phyloP scores from a whole-genome alignment of 2,329 filamentous ascomycete species.

The Thermochaetoides dissita region DNA sequence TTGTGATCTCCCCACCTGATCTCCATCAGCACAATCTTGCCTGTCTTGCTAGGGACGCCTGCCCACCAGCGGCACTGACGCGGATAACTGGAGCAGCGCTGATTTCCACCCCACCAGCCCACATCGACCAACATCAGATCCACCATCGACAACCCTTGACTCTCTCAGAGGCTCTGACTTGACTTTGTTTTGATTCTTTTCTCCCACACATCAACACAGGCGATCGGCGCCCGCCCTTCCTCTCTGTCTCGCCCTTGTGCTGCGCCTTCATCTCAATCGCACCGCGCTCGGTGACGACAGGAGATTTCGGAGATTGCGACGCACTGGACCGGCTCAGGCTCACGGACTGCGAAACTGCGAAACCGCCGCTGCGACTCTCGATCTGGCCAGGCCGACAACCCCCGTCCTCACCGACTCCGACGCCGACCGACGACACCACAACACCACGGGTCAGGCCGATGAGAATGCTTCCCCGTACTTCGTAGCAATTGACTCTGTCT shows the following conservation, averaged over 20 bases:
- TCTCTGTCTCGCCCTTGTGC: background rate
- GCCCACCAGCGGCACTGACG: constrained; percentile 1
- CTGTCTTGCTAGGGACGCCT: background rate
- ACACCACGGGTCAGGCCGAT: too few relatives aligned
- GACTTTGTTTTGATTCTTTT: background rate
- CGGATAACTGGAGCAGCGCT: background rate
- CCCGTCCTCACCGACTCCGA: too few relatives aligned
- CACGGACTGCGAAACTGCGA: background rate
- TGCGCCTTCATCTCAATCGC: background rate
- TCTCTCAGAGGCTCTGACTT: too few relatives aligned
- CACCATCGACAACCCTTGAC: too few relatives aligned
- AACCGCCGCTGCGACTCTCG: background rate
- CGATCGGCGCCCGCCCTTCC: too few relatives aligned
- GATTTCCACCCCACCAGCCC: constrained; percentile 4
- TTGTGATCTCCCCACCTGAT: constrained; percentile 1
- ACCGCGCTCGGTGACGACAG: constrained; percentile 4
- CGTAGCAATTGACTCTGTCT: too few relatives aligned
- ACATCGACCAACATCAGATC: too few relatives aligned
- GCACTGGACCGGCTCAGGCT: background rate
- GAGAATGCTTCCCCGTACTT: too few relatives aligned
- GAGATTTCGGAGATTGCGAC: constrained; percentile 4
- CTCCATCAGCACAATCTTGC: constrained; percentile 1
- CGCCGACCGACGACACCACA: too few relatives aligned
- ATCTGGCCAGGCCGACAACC: too few relatives aligned
- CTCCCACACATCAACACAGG: background rate